phyloP scores from a whole-genome alignment of 306 rosid species.

The Bauhinia variegata region DNA sequence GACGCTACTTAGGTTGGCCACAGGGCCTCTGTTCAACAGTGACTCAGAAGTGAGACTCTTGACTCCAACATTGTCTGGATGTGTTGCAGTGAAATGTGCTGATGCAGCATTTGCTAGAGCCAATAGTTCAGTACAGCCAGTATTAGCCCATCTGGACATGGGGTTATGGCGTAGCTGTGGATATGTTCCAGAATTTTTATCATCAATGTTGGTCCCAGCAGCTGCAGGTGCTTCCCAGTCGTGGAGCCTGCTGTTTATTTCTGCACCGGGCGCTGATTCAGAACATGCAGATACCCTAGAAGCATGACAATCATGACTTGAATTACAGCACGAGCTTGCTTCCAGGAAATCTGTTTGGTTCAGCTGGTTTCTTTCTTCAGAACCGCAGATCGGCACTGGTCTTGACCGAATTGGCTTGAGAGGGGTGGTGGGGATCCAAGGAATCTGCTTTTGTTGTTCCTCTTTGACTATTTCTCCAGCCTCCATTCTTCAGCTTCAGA shows the following conservation, averaged over 20 bases:
- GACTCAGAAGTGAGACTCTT: neutral
- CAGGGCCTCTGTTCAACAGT: conserved; percentile 4
- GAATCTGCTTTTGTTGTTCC: conserved; percentile 19
- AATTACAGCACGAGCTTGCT: neutral
- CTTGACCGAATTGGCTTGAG: conserved; percentile 29
- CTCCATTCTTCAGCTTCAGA: conserved; percentile 37
- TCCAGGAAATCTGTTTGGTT: neutral
- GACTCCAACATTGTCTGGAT: conserved; percentile 11
- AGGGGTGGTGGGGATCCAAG: conserved; percentile 48
- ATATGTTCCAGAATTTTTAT: conserved; percentile 22
- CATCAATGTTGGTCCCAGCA: conserved; percentile 10
- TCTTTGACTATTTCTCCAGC: conserved; percentile 5
- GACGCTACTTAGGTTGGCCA: neutral
- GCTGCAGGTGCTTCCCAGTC: neutral
- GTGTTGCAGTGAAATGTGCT: neutral
- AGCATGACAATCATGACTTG: conserved; percentile 12
- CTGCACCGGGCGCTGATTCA: conserved; percentile 3
- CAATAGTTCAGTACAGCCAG: conserved; percentile 30
- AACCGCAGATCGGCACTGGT: conserved; percentile 42
- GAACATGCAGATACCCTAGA: conserved; percentile 23
- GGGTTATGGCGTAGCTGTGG: neutral
- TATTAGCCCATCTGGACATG: conserved; percentile 3
- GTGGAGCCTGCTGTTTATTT: neutral
- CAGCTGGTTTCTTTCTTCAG: conserved; percentile 18
- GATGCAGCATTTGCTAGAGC: conserved; percentile 34